Conservation (phyloP, 1,139 yeast genomes). For the Scheffersomyces titani region DNA sequence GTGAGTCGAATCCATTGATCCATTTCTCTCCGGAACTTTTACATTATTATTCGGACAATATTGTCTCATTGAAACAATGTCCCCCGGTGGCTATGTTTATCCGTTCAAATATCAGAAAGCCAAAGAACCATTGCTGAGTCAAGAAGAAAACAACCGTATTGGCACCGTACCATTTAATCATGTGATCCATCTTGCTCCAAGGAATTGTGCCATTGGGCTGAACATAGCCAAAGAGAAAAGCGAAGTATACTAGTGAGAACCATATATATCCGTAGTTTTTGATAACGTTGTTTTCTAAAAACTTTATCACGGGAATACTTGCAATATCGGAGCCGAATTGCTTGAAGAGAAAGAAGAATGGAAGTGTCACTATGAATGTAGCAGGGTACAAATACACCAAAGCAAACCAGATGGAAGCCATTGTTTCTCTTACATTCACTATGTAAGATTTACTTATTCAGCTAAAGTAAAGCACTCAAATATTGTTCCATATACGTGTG, state of each 20-base stretch:
- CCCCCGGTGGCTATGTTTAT: slow-evolving; percentile 44
- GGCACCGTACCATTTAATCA: slow-evolving; percentile 12
- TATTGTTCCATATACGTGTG: background rate
- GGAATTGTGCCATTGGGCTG: slow-evolving; percentile 8
- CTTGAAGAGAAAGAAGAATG: slow-evolving; percentile 13
- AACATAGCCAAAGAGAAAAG: slow-evolving; percentile 8
- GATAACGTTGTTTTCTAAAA: slow-evolving; percentile 13
- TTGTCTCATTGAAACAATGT: slow-evolving; percentile 23
- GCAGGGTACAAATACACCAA: slow-evolving; percentile 12
- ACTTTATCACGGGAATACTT: slow-evolving; percentile 15
- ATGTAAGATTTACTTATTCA: no score
- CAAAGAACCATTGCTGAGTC: slow-evolving; percentile 47
- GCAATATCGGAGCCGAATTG: slow-evolving; percentile 13
- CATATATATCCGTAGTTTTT: slow-evolving; percentile 29
- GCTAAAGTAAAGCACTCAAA: background rate
- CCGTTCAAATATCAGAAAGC: slow-evolving; percentile 46
- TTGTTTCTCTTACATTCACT: background rate
- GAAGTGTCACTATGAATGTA: slow-evolving; percentile 19
- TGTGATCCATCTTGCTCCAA: slow-evolving; percentile 2
- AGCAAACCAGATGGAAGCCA: background rate
- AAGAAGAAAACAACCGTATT: slow-evolving; percentile 17
- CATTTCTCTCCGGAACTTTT: slow-evolving; percentile 34
- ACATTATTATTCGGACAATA: slow-evolving; percentile 1
- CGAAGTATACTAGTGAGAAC: slow-evolving; percentile 24
- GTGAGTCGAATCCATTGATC: slow-evolving; percentile 61